These are phyloP conservation scores for Xylaria sp. DNA, from an alignment of 2,329 filamentous ascomycete species.

Conservation along the genomic window DNA sequence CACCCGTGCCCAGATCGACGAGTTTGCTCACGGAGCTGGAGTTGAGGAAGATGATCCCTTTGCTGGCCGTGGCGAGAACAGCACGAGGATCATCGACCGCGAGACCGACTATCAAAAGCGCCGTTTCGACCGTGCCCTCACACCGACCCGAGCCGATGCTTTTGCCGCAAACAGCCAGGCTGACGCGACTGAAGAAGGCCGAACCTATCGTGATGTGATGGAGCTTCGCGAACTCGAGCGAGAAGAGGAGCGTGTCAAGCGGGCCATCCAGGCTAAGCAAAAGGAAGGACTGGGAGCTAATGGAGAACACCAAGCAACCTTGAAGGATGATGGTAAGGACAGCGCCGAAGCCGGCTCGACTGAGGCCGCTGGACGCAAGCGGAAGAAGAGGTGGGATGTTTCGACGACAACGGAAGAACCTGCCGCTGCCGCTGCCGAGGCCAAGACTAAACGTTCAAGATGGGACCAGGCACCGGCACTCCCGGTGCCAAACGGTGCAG, in stretches of 20 bases:
- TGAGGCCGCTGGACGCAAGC: constrained; percentile 64
- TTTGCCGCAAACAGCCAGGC: constrained; percentile 72
- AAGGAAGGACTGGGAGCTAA: constrained; percentile 54
- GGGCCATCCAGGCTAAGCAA: constrained; percentile 72
- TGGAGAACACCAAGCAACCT: constrained; percentile 61
- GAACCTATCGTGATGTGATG: constrained; percentile 89
- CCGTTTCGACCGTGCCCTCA: constrained; percentile 80
- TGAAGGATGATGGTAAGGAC: constrained; percentile 71
- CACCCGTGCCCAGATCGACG: constrained; percentile 84
- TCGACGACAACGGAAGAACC: constrained; percentile 50
- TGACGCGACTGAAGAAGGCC: constrained; percentile 62
- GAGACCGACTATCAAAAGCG: constrained; percentile 98
- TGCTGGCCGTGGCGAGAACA: constrained; percentile 75
- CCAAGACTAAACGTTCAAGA: constrained; percentile 69
- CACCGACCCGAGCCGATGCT: constrained; percentile 78
- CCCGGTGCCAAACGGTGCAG: constrained; percentile 44
- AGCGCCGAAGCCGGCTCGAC: constrained; percentile 65
- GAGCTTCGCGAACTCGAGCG: constrained; percentile 82
- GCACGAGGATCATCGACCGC: constrained; percentile 82
- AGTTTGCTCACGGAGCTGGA: constrained; percentile 78
- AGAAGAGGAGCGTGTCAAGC: constrained; percentile 83
- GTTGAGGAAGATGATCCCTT: constrained; percentile 91
- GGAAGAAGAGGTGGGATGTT: constrained; percentile 95
- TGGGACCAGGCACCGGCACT: constrained; percentile 78
- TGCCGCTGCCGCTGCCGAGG: constrained; percentile 46